A percentile compares a stretch with the other conserved stretches of the same genome.
Evolutionary conservation across 2,329 filamentous ascomycete genomes (phyloP).

Genomic region (Lachnellula cervina): DNA sequence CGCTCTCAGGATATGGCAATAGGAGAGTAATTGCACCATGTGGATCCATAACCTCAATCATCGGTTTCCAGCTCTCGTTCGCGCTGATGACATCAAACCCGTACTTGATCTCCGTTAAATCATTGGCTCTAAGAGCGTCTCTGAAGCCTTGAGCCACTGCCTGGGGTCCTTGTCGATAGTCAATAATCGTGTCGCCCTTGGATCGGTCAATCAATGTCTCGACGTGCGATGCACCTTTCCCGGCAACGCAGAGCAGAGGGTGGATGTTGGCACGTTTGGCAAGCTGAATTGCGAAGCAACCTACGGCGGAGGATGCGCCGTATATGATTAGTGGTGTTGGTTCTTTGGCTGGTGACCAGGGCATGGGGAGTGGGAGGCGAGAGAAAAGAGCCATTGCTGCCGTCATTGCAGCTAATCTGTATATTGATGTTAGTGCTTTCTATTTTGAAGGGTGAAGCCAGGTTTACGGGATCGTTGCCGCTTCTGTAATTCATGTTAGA

Average conservation of each 20-base stretch:
- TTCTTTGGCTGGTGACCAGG: conserved; percentile 39
- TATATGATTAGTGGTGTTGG: conserved; percentile 40
- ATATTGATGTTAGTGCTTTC: not conserved
- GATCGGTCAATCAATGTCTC: conserved; percentile 41
- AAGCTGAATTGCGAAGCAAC: conserved; percentile 51
- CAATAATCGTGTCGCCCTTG: conserved; percentile 48
- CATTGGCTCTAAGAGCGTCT: not conserved
- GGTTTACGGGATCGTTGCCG: conserved; percentile 45
- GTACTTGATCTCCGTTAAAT: not conserved
- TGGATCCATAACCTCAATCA: too few species aligned
- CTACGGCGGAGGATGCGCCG: conserved; percentile 47
- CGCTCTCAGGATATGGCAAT: too few species aligned
- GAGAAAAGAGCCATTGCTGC: conserved; percentile 42
- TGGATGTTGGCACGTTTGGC: conserved; percentile 42
- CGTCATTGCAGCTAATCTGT: conserved; percentile 46
- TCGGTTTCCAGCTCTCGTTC: not conserved
- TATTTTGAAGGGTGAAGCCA: too few species aligned
- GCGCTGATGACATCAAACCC: conserved; percentile 5
- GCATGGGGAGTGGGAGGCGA: conserved; percentile 17
- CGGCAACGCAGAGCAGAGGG: conserved; percentile 53
- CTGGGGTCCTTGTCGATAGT: conserved; percentile 46
- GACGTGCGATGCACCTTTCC: conserved; percentile 41
- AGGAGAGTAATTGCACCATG: too few species aligned
- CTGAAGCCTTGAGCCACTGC: conserved; percentile 27
- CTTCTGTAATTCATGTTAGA: conserved; percentile 19